Percentiles rank a stretch among this genome's conserved stretches.
phyloP scores from a whole-genome alignment of 148 eudicot species.

The Chenopodium album region DNA sequence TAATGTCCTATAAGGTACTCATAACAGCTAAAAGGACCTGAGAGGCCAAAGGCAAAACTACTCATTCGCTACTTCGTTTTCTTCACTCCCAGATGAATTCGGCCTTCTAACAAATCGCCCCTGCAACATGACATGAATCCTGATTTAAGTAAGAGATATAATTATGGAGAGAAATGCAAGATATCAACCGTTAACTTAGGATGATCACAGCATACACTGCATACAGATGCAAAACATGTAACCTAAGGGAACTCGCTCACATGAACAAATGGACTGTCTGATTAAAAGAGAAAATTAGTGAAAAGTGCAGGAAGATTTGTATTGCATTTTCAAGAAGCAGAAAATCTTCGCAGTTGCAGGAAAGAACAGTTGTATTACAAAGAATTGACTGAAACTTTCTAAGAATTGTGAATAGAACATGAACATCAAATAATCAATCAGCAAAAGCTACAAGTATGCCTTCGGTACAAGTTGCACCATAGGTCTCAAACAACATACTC shows the following conservation, averaged over 20 bases:
- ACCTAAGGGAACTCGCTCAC: not conserved
- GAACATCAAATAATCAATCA: not conserved
- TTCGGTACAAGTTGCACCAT: not conserved
- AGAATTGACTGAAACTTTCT: not conserved
- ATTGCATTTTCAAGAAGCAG: not conserved
- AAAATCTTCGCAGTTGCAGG: not conserved
- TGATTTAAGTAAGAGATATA: not conserved
- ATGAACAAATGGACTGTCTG: not conserved
- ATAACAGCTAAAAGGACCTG: not conserved
- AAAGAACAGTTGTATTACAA: not conserved
- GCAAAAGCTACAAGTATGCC: not conserved
- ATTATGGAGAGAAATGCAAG: slow-evolving; percentile 32
- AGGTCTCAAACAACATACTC: too few species aligned
- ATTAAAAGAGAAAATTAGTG: not conserved
- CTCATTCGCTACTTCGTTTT: slow-evolving; percentile 19
- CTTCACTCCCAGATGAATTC: slow-evolving; percentile 45
- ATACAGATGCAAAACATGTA: not conserved
- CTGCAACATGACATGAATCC: slow-evolving; percentile 26
- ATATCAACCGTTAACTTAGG: slow-evolving; percentile 10
- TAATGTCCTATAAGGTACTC: slow-evolving; percentile 15
- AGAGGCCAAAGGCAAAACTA: slow-evolving; percentile 10
- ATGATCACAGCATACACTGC: not conserved
- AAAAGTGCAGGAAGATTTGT: not conserved
- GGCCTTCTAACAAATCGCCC: slow-evolving; percentile 57
- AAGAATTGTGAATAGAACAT: not conserved